These are phyloP conservation scores for Mortierella polycephala DNA, from an alignment of 371 early-diverging fungal genomes.

Conservation along the genomic window DNA sequence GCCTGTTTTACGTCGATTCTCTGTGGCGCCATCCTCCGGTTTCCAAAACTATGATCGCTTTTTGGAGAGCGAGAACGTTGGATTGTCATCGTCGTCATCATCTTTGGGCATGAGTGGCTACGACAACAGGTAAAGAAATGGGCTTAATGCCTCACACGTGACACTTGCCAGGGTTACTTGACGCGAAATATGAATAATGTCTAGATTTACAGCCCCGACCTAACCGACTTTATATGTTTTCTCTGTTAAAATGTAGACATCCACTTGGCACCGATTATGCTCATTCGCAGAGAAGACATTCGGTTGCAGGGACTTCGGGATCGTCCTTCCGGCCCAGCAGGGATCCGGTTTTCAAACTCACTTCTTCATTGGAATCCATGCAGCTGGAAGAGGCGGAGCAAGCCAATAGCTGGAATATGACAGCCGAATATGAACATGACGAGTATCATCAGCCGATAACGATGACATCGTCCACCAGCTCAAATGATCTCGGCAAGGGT, in stretches of 20 bases:
- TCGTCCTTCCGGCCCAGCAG: constrained; percentile 34
- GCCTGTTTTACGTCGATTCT: constrained; percentile 19
- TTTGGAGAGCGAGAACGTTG: constrained; percentile 7
- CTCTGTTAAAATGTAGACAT: constrained; percentile 2
- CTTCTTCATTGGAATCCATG: constrained; percentile 52
- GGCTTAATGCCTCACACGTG: background rate
- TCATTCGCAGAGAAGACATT: constrained; percentile 58
- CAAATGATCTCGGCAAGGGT: constrained; percentile 60
- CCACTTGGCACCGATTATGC: constrained; percentile 17
- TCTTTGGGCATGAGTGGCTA: background rate
- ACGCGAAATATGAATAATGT: background rate
- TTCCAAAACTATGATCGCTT: constrained; percentile 23
- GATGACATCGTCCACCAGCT: background rate
- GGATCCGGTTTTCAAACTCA: constrained; percentile 22
- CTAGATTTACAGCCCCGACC: background rate
- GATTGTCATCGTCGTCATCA: background rate
- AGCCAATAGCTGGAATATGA: constrained; percentile 11
- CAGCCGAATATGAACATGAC: constrained; percentile 22
- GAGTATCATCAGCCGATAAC: constrained; percentile 6
- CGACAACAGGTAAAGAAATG: background rate
- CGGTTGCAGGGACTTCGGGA: constrained; percentile 59
- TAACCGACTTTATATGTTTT: background rate
- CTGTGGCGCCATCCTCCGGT: constrained; percentile 36
- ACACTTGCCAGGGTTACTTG: background rate
- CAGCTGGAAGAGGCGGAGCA: constrained; percentile 40